These are phyloP conservation scores for Daldinia eschscholtzii DNA, from an alignment of 2,329 filamentous ascomycete genomes.

Conservation along the genomic window DNA sequence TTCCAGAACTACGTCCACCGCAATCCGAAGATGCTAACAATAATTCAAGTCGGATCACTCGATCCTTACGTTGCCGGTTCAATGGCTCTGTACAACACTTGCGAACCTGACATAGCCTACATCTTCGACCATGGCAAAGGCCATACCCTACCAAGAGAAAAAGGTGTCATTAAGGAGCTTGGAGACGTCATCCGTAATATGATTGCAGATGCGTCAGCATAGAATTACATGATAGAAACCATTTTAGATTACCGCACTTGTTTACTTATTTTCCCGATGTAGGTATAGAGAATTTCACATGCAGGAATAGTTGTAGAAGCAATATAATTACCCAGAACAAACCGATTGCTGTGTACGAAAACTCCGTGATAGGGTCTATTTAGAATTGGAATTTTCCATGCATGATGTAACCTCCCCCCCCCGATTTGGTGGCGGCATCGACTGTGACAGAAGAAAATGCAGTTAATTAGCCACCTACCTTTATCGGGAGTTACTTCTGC, in stretches of 20 bases:
- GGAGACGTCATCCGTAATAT: slow-evolving; percentile 58
- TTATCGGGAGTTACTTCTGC: slow-evolving; percentile 22
- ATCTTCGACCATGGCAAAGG: slow-evolving; percentile 76
- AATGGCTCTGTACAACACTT: slow-evolving; percentile 72
- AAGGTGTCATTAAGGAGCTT: slow-evolving; percentile 61
- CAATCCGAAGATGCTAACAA: slow-evolving; percentile 39
- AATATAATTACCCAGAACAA: slow-evolving; percentile 23
- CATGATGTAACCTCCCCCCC: slow-evolving; percentile 30
- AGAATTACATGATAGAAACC: slow-evolving; percentile 40
- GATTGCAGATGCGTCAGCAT: slow-evolving; percentile 46
- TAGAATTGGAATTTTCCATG: slow-evolving; percentile 37
- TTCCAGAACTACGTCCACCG: not conserved
- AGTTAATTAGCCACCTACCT: slow-evolving; percentile 16
- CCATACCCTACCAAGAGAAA: slow-evolving; percentile 70
- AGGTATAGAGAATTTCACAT: slow-evolving; percentile 21
- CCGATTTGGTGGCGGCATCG: slow-evolving; percentile 15
- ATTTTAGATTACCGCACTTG: slow-evolving; percentile 17
- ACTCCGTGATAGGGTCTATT: slow-evolving; percentile 1
- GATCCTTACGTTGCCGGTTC: slow-evolving; percentile 73
- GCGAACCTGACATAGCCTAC: slow-evolving; percentile 68
- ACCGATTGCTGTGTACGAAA: not conserved
- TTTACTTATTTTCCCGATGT: slow-evolving; percentile 8
- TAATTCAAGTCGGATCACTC: slow-evolving; percentile 60
- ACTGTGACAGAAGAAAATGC: slow-evolving; percentile 24
- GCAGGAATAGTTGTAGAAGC: slow-evolving; percentile 21